Conservation (phyloP, 163 green algal species). For the Chlorella variabilis region DNA sequence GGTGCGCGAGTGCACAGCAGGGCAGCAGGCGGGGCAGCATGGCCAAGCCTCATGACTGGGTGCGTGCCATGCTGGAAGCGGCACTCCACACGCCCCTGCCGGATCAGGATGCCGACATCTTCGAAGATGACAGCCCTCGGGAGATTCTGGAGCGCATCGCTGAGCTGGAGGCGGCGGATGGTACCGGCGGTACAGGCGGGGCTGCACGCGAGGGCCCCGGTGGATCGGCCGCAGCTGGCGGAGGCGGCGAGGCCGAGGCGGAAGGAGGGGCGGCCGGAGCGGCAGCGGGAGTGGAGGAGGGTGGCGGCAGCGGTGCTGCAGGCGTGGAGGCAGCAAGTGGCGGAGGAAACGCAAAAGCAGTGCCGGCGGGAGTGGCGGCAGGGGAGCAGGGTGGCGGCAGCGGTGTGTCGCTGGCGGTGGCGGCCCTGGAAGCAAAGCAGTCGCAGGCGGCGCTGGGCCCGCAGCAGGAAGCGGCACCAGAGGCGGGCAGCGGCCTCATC, state of each 20-base stretch:
- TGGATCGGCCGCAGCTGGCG: neutral
- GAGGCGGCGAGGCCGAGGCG: neutral
- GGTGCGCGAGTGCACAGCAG: neutral
- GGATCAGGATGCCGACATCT: neutral
- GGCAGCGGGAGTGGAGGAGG: neutral
- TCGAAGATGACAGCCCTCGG: conserved; percentile 6
- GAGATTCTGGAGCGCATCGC: conserved; percentile 10
- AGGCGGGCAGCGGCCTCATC: neutral
- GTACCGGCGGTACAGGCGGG: neutral
- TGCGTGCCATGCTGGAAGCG: neutral
- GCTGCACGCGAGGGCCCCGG: too few relatives aligned
- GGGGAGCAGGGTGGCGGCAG: neutral
- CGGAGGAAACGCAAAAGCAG: neutral
- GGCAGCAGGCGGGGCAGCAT: neutral
- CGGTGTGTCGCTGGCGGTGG: neutral
- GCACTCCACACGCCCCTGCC: conserved; percentile 34
- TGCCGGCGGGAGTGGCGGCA: neutral
- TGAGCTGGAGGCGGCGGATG: conserved; percentile 16
- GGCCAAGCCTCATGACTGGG: neutral
- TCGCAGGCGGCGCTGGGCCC: neutral
- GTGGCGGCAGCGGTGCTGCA: too few relatives aligned
- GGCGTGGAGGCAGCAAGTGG: too few relatives aligned
- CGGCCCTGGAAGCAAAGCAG: conserved; percentile 21
- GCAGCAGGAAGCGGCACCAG: neutral
- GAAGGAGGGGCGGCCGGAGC: too few relatives aligned